phyloP scores from a whole-genome alignment of 2,329 filamentous ascomycete species.

The Fusarium anguioides region DNA sequence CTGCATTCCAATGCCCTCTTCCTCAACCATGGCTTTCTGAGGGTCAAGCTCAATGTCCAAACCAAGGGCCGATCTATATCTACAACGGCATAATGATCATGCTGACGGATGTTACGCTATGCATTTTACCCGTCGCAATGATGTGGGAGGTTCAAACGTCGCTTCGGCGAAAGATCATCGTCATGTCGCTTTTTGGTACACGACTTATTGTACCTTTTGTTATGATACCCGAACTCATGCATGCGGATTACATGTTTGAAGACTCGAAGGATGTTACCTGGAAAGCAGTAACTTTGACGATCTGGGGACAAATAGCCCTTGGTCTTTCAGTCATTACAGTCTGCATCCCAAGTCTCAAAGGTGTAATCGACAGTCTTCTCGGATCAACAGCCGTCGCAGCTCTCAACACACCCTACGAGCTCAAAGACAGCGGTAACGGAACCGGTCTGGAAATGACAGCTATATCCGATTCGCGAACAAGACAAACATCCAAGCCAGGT shows the following conservation, averaged over 20 bases:
- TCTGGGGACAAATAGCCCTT: conserved; percentile 38
- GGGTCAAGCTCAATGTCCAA: conserved; percentile 18
- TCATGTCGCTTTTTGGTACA: conserved; percentile 36
- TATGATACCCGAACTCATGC: conserved; percentile 31
- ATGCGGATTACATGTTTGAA: conserved; percentile 28
- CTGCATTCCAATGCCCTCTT: conserved; percentile 29
- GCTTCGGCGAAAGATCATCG: conserved; percentile 27
- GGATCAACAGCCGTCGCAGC: conserved; percentile 35
- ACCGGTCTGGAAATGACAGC: conserved; percentile 35
- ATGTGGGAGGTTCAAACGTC: conserved; percentile 43
- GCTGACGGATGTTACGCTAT: conserved; percentile 28
- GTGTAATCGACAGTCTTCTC: conserved; percentile 39
- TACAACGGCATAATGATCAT: conserved; percentile 38
- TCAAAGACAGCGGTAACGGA: conserved; percentile 32
- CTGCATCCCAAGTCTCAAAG: conserved; percentile 41
- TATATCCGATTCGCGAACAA: conserved; percentile 10
- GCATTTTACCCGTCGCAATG: conserved; percentile 36
- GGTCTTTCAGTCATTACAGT: conserved; percentile 40
- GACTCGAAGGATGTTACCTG: conserved; percentile 31
- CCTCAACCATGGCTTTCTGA: conserved; percentile 32
- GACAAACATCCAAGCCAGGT: conserved; percentile 5
- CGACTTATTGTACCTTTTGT: conserved; percentile 38
- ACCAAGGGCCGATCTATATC: conserved; percentile 21
- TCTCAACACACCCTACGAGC: conserved; percentile 36
- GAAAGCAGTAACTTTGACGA: conserved; percentile 23